Evolutionary conservation across 2,329 filamentous ascomycete species (phyloP).

Genomic region (Trichoderma asperellum): DNA sequence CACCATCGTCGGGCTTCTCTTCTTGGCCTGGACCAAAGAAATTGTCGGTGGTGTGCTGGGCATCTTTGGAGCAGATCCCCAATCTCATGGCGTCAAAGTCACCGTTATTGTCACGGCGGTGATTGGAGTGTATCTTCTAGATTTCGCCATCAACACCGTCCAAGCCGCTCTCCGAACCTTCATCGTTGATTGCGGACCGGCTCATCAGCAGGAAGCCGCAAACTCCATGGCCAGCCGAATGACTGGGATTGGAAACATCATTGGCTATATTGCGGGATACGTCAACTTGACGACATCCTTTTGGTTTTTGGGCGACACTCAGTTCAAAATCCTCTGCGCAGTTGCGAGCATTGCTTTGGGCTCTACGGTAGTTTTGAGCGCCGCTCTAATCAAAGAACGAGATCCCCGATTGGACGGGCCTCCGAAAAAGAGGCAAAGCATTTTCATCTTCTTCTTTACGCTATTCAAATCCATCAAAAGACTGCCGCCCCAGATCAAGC

Average conservation of each 20-base stretch:
- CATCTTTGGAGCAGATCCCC: constrained; percentile 71
- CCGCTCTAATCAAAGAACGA: constrained; percentile 71
- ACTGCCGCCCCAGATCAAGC: constrained; percentile 79
- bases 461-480: constrained; percentile 76
- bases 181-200: constrained; percentile 89
- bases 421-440: constrained; percentile 62
- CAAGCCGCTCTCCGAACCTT: constrained; percentile 91
- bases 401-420: constrained; percentile 76
- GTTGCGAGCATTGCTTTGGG: constrained; percentile 77
- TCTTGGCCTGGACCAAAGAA: constrained; percentile 74
- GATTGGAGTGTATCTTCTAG: constrained; percentile 83
- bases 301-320: constrained; percentile 80
- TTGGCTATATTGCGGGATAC: constrained; percentile 88
- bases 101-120: constrained; percentile 79
- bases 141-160: constrained; percentile 96
- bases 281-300: constrained; percentile 74
- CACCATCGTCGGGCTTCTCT: constrained; percentile 69
- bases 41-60: constrained; percentile 69
- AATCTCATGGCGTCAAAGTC: constrained; percentile 65
- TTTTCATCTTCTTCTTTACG: constrained; percentile 78
- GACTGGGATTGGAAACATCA: constrained; percentile 85
- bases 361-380: constrained; percentile 72
- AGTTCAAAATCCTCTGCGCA: constrained; percentile 90
- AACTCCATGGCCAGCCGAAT: constrained; percentile 93
- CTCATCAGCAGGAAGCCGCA: constrained; percentile 89